These are phyloP conservation scores for Phialophora tarda DNA, from an alignment of 2,329 filamentous ascomycete species.

Conservation along the genomic window DNA sequence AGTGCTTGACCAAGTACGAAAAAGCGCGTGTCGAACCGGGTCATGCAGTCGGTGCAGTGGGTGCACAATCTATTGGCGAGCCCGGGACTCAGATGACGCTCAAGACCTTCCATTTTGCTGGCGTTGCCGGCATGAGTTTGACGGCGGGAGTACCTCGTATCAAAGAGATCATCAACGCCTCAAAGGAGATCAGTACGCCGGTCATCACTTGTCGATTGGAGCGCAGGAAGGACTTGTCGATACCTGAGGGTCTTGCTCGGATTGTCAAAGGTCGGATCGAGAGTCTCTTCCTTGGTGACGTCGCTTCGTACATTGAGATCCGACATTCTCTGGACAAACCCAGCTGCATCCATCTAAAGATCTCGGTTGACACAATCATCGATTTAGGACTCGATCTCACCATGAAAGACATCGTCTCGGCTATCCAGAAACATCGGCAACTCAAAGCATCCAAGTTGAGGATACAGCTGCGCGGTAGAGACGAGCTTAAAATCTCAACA, in stretches of 20 bases:
- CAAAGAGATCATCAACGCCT: conserved; percentile 99
- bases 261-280: conserved; percentile 93
- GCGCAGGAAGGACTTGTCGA: conserved; percentile 37
- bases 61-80: conserved; percentile 96
- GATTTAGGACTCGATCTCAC: conserved; percentile 82
- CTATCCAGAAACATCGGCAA: conserved; percentile 81
- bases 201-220: conserved; percentile 82
- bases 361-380: conserved; percentile 78
- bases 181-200: conserved; percentile 89
- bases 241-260: conserved; percentile 60
- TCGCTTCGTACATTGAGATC: conserved; percentile 81
- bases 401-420: conserved; percentile 72
- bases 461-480: conserved; percentile 55
- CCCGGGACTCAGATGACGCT: conserved; percentile 99
- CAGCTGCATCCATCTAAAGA: conserved; percentile 75
- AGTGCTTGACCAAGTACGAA: conserved; percentile 88
- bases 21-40: conserved; percentile 91
- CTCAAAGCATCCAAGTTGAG: conserved; percentile 71
- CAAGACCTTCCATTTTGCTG: conserved; percentile 99
- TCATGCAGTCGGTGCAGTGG: conserved; percentile 93
- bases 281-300: conserved; percentile 87
- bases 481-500: conserved; percentile 75
- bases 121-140: conserved; percentile 99
- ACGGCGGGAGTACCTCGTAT: conserved; percentile 99
- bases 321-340: conserved; percentile 67